A percentile compares a stretch with the other conserved stretches of the same genome.
Evolutionary conservation across 2,329 filamentous ascomycete genomes (phyloP).

Genomic region (Leptographium lundbergii): DNA sequence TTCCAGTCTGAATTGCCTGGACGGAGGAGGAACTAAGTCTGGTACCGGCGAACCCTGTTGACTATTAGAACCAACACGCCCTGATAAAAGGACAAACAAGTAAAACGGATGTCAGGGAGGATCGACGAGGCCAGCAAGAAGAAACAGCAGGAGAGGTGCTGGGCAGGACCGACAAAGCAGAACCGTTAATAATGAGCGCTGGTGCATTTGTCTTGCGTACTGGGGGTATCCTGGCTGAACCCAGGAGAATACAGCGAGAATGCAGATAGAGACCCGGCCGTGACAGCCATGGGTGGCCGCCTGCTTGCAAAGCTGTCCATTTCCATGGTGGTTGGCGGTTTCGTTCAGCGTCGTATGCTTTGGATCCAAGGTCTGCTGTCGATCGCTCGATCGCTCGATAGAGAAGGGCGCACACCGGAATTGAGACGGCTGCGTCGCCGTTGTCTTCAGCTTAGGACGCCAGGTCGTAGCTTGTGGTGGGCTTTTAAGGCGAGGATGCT

Average conservation of each 20-base stretch:
- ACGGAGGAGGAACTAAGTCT: not conserved
- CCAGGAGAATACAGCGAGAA: conserved; percentile 7
- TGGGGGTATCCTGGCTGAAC: conserved; percentile 8
- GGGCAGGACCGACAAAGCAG: not conserved
- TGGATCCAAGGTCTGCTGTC: not conserved
- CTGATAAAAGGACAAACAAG: not conserved
- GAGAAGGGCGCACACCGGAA: not conserved
- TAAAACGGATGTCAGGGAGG: not conserved
- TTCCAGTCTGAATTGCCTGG: not conserved
- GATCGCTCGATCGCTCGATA: not conserved
- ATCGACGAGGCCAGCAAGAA: not conserved
- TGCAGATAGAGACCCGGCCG: conserved; percentile 5
- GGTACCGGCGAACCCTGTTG: not conserved
- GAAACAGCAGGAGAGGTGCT: not conserved
- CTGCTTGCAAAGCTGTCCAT: conserved; percentile 3
- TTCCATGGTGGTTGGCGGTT: conserved; percentile 2
- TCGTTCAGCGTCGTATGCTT: not conserved
- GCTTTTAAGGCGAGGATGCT: not conserved
- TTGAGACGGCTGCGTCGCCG: not conserved
- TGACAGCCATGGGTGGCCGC: conserved; percentile 1
- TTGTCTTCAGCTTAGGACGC: not conserved
- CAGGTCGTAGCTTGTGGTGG: not conserved
- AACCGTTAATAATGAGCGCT: not conserved
- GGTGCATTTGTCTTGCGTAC: conserved; percentile 6
- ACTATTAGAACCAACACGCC: not conserved